Conservation (phyloP, 2,329 filamentous ascomycete genomes). For the Aspergillus terreus region DNA sequence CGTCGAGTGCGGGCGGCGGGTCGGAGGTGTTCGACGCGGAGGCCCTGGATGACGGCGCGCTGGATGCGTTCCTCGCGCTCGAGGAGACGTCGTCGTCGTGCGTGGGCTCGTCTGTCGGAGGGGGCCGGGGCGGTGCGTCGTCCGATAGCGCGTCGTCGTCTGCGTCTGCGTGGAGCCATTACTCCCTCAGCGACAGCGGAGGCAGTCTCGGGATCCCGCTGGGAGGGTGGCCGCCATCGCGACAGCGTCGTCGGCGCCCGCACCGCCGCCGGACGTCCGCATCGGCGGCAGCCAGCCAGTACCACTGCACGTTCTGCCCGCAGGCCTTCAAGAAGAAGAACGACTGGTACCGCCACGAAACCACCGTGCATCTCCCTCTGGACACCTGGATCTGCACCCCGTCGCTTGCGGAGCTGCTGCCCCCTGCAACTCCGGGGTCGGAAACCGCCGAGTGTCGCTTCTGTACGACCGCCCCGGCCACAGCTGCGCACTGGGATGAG, state of each 20-base stretch:
- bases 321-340: conserved; percentile 48
- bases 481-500: conserved; percentile 45
- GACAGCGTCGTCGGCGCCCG: conserved; percentile 7
- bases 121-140: conserved; percentile 24
- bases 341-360: conserved; percentile 51
- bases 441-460: conserved; percentile 42
- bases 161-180: conserved; percentile 30
- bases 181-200: conserved; percentile 21
- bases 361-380: conserved; percentile 46
- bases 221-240: conserved; percentile 12
- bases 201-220: conserved; percentile 12
- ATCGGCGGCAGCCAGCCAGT: conserved; percentile 10
- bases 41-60: no score
- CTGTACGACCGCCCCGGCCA: conserved; percentile 45
- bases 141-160: conserved; percentile 24
- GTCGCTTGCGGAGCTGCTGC: conserved; percentile 14
- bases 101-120: not conserved
- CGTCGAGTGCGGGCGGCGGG: conserved; percentile 7
- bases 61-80: conserved; percentile 12
- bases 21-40: not conserved
- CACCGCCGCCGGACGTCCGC: conserved; percentile 4
- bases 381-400: conserved; percentile 40
- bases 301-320: conserved; percentile 50
- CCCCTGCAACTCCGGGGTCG: not conserved
- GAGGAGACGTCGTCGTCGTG: conserved; percentile 23